Percentiles rank a stretch among this genome's conserved stretches.
Conservation (phyloP, 225 moss, liverwort and hornwort genomes). For the Physcomitrellopsis africana region DNA sequence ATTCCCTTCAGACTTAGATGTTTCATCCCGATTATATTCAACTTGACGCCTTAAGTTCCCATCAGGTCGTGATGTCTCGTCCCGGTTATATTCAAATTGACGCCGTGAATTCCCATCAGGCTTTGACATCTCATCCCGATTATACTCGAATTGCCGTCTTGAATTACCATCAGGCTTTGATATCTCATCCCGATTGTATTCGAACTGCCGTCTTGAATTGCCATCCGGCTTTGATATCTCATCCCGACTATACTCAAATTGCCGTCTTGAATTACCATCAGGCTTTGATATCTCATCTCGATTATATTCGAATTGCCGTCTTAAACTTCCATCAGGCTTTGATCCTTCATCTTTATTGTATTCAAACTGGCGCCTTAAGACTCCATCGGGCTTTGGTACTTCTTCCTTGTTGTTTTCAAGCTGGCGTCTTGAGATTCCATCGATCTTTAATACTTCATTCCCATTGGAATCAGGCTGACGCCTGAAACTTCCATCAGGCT, state of each 20-base stretch:
- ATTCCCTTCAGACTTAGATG: too few relatives aligned
- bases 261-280: constrained; percentile 38
- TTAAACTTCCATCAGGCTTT: constrained; percentile 37
- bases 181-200: constrained; percentile 38
- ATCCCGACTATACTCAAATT: constrained; percentile 38
- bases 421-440: constrained; percentile 38
- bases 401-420: constrained; percentile 15
- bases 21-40: too few relatives aligned
- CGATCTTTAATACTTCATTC: constrained; percentile 39
- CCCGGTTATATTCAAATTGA: too few relatives aligned
- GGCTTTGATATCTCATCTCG: constrained; percentile 12
- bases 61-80: too few relatives aligned
- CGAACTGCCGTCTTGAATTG: constrained; percentile 44
- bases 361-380: constrained; percentile 25
- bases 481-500: constrained; percentile 35
- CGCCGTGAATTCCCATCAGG: constrained; percentile 29
- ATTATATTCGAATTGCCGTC: constrained; percentile 36
- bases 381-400: constrained; percentile 29
- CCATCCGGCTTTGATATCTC: constrained; percentile 39
- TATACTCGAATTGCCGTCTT: constrained; percentile 31
- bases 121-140: constrained; percentile 26
- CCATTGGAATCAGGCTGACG: constrained; percentile 40
- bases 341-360: constrained; percentile 3
- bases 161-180: constrained; percentile 37
- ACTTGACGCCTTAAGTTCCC: too few relatives aligned